A percentile compares a stretch with the other conserved stretches of the same genome.
phyloP scores from a whole-genome alignment of 495 filamentous ascomycete genomes.

The Penicillium chermesinum region DNA sequence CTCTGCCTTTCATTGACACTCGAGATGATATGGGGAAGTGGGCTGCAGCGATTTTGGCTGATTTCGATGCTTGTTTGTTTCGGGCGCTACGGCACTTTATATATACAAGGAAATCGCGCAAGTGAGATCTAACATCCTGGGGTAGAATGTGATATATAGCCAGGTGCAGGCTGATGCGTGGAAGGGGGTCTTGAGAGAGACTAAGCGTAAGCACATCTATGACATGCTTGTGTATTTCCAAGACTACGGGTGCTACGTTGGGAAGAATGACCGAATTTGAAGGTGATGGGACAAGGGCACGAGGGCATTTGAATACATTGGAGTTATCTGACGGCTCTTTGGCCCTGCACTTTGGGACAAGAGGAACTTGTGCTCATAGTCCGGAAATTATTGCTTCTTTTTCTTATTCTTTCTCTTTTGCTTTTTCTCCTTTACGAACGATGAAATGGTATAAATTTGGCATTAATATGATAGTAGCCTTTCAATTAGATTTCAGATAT shows the following conservation, averaged over 20 bases:
- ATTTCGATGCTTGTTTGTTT: conserved; percentile 39
- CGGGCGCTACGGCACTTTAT: conserved; percentile 32
- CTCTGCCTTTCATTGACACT: conserved; percentile 42
- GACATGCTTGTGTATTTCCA: conserved; percentile 19
- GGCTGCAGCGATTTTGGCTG: conserved; percentile 45
- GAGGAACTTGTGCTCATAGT: no score
- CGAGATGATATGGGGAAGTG: conserved; percentile 47
- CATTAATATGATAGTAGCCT: no score
- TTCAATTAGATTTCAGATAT: no score
- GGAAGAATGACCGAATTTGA: conserved; percentile 30
- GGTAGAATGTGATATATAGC: conserved; percentile 43
- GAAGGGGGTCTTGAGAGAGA: conserved; percentile 11
- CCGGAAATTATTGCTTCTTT: no score
- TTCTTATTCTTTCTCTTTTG: no score
- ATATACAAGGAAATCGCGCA: conserved; percentile 31
- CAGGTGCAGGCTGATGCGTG: conserved; percentile 37
- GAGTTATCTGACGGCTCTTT: conserved; percentile 25
- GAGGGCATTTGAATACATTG: conserved; percentile 38
- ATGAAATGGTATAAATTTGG: no score
- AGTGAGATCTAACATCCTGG: conserved; percentile 34
- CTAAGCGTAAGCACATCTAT: conserved; percentile 9
- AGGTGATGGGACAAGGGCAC: conserved; percentile 32
- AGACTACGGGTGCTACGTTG: conserved; percentile 40
- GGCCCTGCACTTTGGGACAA: no score
- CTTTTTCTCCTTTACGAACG: no score